A percentile compares a stretch with the other conserved stretches of the same genome.
Evolutionary conservation across 1,284 basidiomycete species (phyloP).

Genomic region (Moniliophthora roreri): DNA sequence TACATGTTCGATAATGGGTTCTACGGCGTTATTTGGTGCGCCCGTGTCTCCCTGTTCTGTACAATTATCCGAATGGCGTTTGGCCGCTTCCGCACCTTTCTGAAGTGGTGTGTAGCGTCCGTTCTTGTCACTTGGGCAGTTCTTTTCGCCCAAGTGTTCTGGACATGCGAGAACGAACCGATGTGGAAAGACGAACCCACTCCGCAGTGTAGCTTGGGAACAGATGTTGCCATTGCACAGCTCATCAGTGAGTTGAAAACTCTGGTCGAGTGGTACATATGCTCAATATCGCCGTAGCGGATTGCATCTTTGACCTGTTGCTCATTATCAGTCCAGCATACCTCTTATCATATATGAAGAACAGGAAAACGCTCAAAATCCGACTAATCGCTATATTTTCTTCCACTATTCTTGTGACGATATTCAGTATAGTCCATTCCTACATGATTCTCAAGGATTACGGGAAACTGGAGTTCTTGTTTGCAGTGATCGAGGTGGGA

Average conservation of each 20-base stretch:
- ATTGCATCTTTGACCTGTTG: slow-evolving; percentile 3
- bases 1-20: slow-evolving; percentile 5
- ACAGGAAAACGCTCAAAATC: background rate
- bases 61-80: background rate
- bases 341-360: background rate
- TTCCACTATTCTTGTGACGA: background rate
- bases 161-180: background rate
- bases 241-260: background rate
- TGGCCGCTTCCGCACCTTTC: background rate
- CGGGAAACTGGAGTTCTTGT: slow-evolving; percentile 2
- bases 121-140: slow-evolving; percentile 1
- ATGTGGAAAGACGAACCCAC: background rate
- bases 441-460: background rate
- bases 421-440: slow-evolving; percentile 3
- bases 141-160: slow-evolving; percentile 1
- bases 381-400: background rate
- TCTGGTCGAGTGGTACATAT: background rate
- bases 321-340: background rate
- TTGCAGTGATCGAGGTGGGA: slow-evolving; percentile 2
- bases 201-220: background rate
- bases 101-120: background rate
- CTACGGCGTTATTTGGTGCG: slow-evolving; percentile 2
- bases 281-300: background rate
- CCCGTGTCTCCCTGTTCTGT: background rate
- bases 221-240: background rate